phyloP scores from a whole-genome alignment of 306 rosid genomes.

The Casuarina cunninghamiana region DNA sequence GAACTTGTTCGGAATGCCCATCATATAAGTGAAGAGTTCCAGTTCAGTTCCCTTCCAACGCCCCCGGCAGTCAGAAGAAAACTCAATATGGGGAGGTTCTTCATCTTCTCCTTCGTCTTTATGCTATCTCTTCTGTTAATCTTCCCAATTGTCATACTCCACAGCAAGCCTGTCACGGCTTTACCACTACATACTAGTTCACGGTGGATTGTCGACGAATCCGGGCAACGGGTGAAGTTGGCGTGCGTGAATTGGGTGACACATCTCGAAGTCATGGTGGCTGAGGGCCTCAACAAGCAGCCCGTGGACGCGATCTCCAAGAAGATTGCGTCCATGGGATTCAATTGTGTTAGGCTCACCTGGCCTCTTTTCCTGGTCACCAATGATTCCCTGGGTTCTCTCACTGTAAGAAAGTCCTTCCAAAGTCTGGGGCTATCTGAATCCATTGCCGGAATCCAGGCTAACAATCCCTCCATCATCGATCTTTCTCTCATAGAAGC shows the following conservation, averaged over 20 bases:
- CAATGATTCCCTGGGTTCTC: constrained; percentile 58
- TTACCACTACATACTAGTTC: constrained; percentile 40
- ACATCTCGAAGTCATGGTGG: constrained; percentile 67
- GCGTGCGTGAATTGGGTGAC: constrained; percentile 89
- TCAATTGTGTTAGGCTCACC: constrained; percentile 92
- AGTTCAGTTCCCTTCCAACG: neutral
- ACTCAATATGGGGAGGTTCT: neutral
- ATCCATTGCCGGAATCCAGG: constrained; percentile 57
- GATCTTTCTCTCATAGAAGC: constrained; percentile 72
- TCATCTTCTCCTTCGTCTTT: neutral
- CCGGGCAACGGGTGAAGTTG: constrained; percentile 74
- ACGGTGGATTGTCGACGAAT: constrained; percentile 70
- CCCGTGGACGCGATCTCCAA: constrained; percentile 59
- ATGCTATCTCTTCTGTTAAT: neutral
- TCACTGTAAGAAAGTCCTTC: constrained; percentile 73
- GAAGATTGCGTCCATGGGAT: constrained; percentile 59
- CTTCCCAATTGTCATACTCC: neutral
- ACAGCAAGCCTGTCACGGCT: neutral
- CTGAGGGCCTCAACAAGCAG: constrained; percentile 84
- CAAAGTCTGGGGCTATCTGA: constrained; percentile 49
- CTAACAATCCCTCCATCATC: constrained; percentile 68
- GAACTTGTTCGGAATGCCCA: neutral
- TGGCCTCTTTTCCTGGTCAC: constrained; percentile 70
- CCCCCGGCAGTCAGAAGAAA: neutral
- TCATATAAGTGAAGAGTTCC: neutral